Evolutionary conservation across 176 grass and related monocot genomes (phyloP).

Genomic region (maize (Zea mays)): DNA sequence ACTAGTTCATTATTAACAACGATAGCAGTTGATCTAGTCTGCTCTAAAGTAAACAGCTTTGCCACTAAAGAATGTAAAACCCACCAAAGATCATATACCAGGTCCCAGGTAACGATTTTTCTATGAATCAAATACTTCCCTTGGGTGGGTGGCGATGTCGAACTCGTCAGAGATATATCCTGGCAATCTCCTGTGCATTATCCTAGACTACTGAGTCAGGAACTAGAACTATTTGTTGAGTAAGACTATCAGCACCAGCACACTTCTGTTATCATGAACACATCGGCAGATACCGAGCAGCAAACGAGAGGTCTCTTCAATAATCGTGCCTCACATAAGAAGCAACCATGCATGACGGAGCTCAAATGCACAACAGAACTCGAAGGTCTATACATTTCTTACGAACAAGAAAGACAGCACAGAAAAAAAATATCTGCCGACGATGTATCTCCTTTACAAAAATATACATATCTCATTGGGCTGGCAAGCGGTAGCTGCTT

Average conservation of each 20-base stretch:
- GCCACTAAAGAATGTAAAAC: neutral
- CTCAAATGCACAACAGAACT: neutral
- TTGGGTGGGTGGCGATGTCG: neutral
- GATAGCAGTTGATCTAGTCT: neutral
- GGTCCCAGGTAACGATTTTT: neutral
- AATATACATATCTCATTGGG: slow-evolving; percentile 23
- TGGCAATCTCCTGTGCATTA: neutral
- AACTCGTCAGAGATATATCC: slow-evolving; percentile 6
- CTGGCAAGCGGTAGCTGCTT: neutral
- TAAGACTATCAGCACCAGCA: neutral
- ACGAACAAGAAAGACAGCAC: neutral
- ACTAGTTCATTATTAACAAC: neutral
- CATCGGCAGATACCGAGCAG: neutral
- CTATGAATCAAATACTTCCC: neutral
- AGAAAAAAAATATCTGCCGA: neutral
- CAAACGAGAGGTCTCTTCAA: neutral
- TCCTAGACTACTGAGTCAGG: neutral
- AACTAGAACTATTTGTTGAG: neutral
- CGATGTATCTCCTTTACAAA: slow-evolving; percentile 31
- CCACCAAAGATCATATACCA: neutral
- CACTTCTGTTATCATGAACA: neutral
- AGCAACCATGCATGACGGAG: neutral
- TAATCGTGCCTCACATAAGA: slow-evolving; percentile 4
- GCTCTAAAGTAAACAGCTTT: neutral
- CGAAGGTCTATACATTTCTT: slow-evolving; percentile 13